Conservation (phyloP, 2,329 filamentous ascomycete genomes). For the Xylaria sp. region DNA sequence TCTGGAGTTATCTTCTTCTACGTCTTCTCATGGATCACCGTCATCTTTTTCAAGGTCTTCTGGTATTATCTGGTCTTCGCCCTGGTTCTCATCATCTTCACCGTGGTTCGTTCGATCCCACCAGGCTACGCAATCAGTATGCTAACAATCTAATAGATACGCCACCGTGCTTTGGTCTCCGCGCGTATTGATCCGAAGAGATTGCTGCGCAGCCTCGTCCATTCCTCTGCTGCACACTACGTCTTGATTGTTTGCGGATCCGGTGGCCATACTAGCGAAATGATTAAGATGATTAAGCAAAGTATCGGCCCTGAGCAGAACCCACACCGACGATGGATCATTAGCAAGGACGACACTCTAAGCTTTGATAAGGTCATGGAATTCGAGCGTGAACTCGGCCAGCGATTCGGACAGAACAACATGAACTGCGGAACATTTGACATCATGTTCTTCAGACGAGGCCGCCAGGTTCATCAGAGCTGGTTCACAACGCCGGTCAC, state of each 20-base stretch:
- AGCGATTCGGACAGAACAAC: constrained; percentile 33
- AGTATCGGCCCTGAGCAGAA: constrained; percentile 53
- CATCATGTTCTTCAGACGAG: constrained; percentile 71
- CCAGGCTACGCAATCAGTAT: not conserved
- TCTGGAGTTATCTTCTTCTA: not conserved
- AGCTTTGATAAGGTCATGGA: constrained; percentile 70
- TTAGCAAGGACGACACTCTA: constrained; percentile 75
- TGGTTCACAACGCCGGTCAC: constrained; percentile 73
- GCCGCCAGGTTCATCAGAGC: constrained; percentile 80
- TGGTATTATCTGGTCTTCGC: too few relatives aligned
- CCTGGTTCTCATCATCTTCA: constrained; percentile 1
- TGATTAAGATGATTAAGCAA: constrained; percentile 78
- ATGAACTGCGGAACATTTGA: constrained; percentile 56
- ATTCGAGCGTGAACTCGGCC: constrained; percentile 39
- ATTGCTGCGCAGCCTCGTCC: not conserved
- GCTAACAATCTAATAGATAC: constrained; percentile 11
- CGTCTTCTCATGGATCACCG: not conserved
- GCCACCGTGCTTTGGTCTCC: constrained; percentile 1
- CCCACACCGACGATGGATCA: constrained; percentile 78
- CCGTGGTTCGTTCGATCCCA: constrained; percentile 2
- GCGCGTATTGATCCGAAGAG: not conserved
- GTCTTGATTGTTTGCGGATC: constrained; percentile 85
- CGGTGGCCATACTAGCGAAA: constrained; percentile 93
- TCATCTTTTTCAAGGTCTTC: too few relatives aligned
- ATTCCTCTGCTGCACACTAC: constrained; percentile 44